Percentiles rank a stretch among this genome's conserved stretches.
Evolutionary conservation across 352 stramenopile species (phyloP).

Genomic region (Globisporangium sylvaticum): DNA sequence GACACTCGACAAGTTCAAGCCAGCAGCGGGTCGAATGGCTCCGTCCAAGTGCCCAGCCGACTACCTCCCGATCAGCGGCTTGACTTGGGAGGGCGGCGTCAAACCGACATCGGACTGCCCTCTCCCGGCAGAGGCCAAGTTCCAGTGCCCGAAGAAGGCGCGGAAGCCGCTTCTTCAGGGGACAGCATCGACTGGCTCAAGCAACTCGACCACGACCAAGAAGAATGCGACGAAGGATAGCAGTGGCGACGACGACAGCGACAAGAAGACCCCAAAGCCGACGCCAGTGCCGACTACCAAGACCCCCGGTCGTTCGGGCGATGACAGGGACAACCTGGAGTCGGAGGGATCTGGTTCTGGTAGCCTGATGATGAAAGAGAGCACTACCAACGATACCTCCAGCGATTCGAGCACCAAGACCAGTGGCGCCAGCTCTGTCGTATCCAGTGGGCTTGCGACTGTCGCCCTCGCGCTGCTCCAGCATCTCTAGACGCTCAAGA

Average conservation of each 20-base stretch:
- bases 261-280: background rate
- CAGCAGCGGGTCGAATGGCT: conserved; percentile 9
- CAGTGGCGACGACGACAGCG: background rate
- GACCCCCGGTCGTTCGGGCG: background rate
- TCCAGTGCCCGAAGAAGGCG: conserved; percentile 2
- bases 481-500: conserved; percentile 8
- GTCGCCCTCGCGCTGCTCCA: background rate
- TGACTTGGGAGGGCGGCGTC: conserved; percentile 24
- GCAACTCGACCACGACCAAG: background rate
- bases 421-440: background rate
- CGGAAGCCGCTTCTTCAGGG: background rate
- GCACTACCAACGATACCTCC: background rate
- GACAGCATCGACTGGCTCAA: background rate
- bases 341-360: background rate
- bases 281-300: background rate
- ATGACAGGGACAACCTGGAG: background rate
- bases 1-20: conserved; percentile 24
- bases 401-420: background rate
- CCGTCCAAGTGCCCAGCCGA: conserved; percentile 17
- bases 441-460: background rate
- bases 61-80: conserved; percentile 23
- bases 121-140: background rate
- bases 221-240: background rate
- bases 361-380: background rate
- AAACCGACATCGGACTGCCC: conserved; percentile 21